Percentiles rank a stretch among this genome's conserved stretches.
Evolutionary conservation across 352 stramenopile genomes (phyloP).

Genomic region (Phytophthora ohioensis): DNA sequence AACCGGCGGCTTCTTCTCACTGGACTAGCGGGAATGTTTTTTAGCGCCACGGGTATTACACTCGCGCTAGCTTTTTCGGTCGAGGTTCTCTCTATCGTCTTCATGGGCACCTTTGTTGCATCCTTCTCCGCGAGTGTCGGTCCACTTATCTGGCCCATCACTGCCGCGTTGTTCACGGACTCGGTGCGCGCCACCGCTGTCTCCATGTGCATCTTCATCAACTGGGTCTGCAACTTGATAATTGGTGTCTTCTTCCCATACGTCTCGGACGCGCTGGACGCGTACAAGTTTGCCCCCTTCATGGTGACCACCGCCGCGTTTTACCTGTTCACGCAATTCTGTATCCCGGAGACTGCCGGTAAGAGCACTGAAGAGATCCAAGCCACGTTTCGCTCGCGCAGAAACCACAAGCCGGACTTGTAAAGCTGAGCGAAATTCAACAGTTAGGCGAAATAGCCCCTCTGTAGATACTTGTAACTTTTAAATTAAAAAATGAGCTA

Average conservation of each 20-base stretch:
- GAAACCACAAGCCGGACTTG: conserved; percentile 15
- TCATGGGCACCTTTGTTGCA: conserved; percentile 56
- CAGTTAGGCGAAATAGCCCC: not conserved
- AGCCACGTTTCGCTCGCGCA: conserved; percentile 38
- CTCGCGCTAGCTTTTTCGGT: conserved; percentile 44
- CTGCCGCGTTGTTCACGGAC: conserved; percentile 66
- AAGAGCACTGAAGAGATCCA: conserved; percentile 76
- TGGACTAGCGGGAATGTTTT: conserved; percentile 59
- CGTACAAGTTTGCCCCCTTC: conserved; percentile 63
- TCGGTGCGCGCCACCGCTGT: conserved; percentile 53
- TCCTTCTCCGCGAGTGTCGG: conserved; percentile 61
- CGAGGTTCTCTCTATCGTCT: conserved; percentile 53
- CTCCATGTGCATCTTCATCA: conserved; percentile 58
- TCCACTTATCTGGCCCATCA: conserved; percentile 61
- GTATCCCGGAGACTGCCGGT: conserved; percentile 63
- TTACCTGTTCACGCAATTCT: conserved; percentile 50
- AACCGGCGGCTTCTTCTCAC: conserved; percentile 54
- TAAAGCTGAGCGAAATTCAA: conserved; percentile 10
- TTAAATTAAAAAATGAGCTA: not conserved
- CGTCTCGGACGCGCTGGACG: conserved; percentile 49
- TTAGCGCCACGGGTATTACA: conserved; percentile 57
- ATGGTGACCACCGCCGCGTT: conserved; percentile 45
- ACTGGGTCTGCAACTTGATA: conserved; percentile 65
- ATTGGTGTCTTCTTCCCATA: conserved; percentile 69
- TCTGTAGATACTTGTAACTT: conserved; percentile 13